These are phyloP conservation scores for Hirschfeldia incana DNA, from an alignment of 345 rosid species.

Conservation along the genomic window DNA sequence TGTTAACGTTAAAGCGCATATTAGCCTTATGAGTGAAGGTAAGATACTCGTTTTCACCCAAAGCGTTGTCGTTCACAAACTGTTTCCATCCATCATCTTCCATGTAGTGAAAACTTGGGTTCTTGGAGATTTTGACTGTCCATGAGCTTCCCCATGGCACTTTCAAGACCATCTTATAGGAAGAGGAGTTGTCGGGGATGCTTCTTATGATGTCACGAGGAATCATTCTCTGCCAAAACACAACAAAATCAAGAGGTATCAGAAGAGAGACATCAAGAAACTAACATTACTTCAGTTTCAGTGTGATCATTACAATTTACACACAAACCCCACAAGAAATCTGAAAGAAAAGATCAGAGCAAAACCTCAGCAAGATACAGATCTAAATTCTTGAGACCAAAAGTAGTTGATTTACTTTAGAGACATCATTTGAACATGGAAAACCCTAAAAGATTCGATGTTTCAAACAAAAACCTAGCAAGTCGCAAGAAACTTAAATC, in stretches of 20 bases:
- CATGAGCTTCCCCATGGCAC: conserved; percentile 35
- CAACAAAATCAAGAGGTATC: neutral
- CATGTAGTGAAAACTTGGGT: conserved; percentile 24
- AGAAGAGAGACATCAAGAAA: neutral
- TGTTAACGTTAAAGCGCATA: conserved; percentile 16
- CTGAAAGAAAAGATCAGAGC: neutral
- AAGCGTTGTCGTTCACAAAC: conserved; percentile 24
- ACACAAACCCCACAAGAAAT: neutral
- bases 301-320: conserved; percentile 5
- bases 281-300: neutral
- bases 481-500: neutral
- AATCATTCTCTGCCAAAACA: conserved; percentile 24
- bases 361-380: conserved; percentile 3
- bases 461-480: neutral
- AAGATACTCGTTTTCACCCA: conserved; percentile 29
- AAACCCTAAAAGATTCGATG: neutral
- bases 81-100: conserved; percentile 28
- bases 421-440: neutral
- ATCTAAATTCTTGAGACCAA: conserved; percentile 3
- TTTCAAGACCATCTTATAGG: conserved; percentile 20
- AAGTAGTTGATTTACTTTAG: neutral
- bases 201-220: conserved; percentile 22
- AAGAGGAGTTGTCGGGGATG: neutral
- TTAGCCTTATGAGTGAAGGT: conserved; percentile 21
- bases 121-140: conserved; percentile 20